phyloP scores from a whole-genome alignment of 148 eudicot genomes.

The Heliosperma pusillum region DNA sequence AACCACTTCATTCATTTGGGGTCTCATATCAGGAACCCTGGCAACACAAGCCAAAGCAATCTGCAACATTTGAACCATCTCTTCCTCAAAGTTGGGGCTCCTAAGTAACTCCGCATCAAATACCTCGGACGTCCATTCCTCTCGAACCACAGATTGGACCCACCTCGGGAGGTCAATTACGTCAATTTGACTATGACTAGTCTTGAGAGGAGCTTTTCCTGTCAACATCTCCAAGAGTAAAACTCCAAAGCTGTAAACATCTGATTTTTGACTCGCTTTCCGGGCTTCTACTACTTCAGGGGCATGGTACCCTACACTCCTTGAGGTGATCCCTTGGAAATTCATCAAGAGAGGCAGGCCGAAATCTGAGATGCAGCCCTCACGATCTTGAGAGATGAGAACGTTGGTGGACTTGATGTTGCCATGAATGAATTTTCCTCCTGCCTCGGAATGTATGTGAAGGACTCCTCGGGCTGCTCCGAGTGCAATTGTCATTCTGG shows the following conservation, averaged over 20 bases:
- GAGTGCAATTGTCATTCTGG: conserved; percentile 60
- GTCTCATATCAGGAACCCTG: conserved; percentile 56
- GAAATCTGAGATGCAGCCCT: conserved; percentile 60
- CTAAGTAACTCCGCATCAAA: conserved; percentile 68
- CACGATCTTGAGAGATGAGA: conserved; percentile 57
- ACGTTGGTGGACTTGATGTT: conserved; percentile 86
- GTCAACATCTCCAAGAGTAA: conserved; percentile 76
- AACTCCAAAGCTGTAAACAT: conserved; percentile 96
- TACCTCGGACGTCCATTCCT: conserved; percentile 96
- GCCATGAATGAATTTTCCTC: conserved; percentile 67
- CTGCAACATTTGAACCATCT: conserved; percentile 93
- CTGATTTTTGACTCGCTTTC: conserved; percentile 66
- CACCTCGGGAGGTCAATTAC: conserved; percentile 85
- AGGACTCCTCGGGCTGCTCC: conserved; percentile 74
- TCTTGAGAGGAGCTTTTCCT: conserved; percentile 62
- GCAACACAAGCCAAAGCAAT: conserved; percentile 78
- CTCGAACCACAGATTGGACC: conserved; percentile 88
- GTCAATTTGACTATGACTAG: conserved; percentile 51
- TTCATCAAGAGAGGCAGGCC: conserved; percentile 61
- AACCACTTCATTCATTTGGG: conserved; percentile 68
- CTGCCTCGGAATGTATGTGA: conserved; percentile 71
- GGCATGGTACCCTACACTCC: conserved; percentile 69
- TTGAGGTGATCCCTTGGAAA: conserved; percentile 33
- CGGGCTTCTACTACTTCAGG: conserved; percentile 72
- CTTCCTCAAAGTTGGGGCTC: conserved; percentile 60